Conservation (phyloP, 148 eudicot species). For the Salicornia ramosissima region DNA sequence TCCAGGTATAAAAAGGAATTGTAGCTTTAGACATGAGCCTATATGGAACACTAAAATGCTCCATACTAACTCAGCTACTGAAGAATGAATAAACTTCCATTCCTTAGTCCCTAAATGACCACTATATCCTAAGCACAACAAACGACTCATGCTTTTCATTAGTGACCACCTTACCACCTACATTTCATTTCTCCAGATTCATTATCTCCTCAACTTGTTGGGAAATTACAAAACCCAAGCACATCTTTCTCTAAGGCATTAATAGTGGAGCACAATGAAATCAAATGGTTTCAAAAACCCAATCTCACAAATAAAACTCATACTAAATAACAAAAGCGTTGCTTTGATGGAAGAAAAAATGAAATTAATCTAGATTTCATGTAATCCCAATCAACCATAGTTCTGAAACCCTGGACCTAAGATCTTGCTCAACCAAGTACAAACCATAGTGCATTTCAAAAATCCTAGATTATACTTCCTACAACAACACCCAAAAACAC, state of each 20-base stretch:
- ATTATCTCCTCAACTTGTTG: neutral
- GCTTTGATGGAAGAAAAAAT: neutral
- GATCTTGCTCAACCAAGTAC: neutral
- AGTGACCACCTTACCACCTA: neutral
- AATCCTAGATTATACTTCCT: conserved; percentile 2
- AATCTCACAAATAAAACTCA: neutral
- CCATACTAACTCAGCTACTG: neutral
- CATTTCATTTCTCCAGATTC: neutral
- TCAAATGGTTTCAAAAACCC: neutral
- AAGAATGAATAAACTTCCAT: neutral
- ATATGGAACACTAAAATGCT: neutral
- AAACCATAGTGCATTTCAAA: neutral
- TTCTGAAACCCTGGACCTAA: neutral
- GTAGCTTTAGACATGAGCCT: neutral
- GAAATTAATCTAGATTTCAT: neutral
- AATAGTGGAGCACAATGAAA: neutral
- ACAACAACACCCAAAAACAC: neutral
- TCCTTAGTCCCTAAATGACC: neutral
- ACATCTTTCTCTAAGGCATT: neutral
- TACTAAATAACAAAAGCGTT: too few relatives aligned
- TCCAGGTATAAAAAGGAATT: neutral
- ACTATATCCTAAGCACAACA: too few relatives aligned
- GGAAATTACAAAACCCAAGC: neutral
- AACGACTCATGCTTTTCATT: neutral
- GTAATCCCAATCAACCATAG: neutral